Evolutionary conservation across 768 basidiomycete genomes (phyloP), one percentile per base, ranked within the genome.

Genomic region (Lentinula aciculospora): DNA sequence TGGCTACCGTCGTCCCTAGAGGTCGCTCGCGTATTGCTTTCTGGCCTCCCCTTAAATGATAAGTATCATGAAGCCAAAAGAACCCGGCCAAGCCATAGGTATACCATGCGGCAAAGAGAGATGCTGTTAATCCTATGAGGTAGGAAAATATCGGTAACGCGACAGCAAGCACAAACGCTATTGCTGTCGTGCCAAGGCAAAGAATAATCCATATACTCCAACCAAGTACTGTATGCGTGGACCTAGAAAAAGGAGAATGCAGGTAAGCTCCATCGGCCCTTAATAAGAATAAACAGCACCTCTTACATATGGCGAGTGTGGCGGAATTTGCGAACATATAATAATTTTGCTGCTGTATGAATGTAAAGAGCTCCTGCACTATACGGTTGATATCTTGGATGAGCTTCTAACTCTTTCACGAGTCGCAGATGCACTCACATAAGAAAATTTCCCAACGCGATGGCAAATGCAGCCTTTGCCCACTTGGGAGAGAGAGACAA

Each of bases 41-140:
- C 37, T 66, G 67, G 40, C 72, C 72, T 4, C 75, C 78, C 46
- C 71, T 67, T 10, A 76, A 60, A 60, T 80, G 67, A 59, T 77
- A 77, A 12, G 70, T 67, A 63, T 83, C 80, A 59, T 80, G 70
- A 25, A 82, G 57, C 77, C 79, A 82, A 67, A 82, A 83, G 61
- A 78, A 79, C 2, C 81, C 79, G 9, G 79, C 78, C 7, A 78
- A 57, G 27, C 81, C 80, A 60, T 81, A 81, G 13, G 81, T 82
- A 62, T 79, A 83, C 80, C 82, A 82, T n/a, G 78, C 74, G 7
- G 81, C 81, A 60, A 83, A 83, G 21, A 82, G 68, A 17, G 80
- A 70, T 8, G 81, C 81, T 12, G 79, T 67, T 59, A 83, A 77
- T 13, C 81, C 78, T 31, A 80, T 79, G 36, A 83, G 67, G 61